Percentiles rank a stretch among this genome's conserved stretches.
Conservation (phyloP, 208 protist genomes). For the Vickermania ingenoplastis region DNA sequence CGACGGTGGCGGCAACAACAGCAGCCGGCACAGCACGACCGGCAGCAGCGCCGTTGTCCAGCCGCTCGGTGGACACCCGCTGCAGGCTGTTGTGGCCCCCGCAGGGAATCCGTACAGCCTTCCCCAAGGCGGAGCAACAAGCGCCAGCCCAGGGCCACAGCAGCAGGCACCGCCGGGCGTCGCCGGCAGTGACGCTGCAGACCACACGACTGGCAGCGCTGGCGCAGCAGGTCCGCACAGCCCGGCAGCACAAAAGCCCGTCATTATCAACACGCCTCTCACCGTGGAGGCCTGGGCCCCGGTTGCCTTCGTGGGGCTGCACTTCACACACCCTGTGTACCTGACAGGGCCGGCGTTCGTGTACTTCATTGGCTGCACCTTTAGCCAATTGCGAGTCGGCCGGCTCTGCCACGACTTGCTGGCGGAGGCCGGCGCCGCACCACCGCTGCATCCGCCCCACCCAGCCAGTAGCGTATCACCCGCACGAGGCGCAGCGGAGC, state of each 20-base stretch:
- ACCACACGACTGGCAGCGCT: neutral
- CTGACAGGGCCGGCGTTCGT: constrained; percentile 30
- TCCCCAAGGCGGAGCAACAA: too few species aligned
- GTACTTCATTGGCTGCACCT: constrained; percentile 49
- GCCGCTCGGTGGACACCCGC: too few species aligned
- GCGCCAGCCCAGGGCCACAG: too few species aligned
- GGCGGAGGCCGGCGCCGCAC: neutral
- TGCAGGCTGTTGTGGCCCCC: too few species aligned
- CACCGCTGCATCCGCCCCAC: neutral
- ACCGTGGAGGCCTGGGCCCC: constrained; percentile 31
- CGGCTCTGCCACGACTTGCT: constrained; percentile 13
- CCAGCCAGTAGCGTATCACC: neutral
- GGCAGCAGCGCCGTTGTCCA: too few species aligned
- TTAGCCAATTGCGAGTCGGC: constrained; percentile 10
- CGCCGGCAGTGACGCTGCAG: neutral
- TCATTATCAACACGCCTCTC: constrained; percentile 17
- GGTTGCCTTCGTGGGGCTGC: constrained; percentile 30
- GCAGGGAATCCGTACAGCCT: neutral
- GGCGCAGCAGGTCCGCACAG: neutral
- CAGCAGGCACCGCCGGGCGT: too few species aligned
- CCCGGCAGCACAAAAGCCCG: neutral
- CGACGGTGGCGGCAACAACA: too few species aligned
- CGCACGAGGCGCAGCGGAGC: neutral
- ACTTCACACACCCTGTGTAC: constrained; percentile 29
- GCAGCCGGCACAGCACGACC: too few species aligned